A percentile compares a stretch with the other conserved stretches of the same genome.
Evolutionary conservation across 2,329 filamentous ascomycete species (phyloP).

Genomic region (Sarocladiaceae sp.): DNA sequence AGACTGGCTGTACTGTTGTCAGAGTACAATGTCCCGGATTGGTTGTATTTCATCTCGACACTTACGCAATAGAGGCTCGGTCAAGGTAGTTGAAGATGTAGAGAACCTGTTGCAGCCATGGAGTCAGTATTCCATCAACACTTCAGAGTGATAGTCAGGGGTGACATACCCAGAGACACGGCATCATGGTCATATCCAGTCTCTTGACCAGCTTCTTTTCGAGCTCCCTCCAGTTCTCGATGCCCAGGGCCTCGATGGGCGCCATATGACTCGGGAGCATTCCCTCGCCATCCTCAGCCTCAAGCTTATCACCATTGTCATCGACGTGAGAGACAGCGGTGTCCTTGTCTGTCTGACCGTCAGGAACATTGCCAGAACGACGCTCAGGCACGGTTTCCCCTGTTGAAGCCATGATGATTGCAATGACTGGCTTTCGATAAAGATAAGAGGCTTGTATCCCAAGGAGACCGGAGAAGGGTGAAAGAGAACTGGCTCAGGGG

Average conservation of each 20-base stretch:
- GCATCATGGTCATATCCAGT: slow-evolving; percentile 20
- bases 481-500: background rate
- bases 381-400: background rate
- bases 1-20: background rate
- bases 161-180: slow-evolving; percentile 15
- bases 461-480: background rate
- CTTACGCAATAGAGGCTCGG: slow-evolving; percentile 18
- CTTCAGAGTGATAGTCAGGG: too few relatives aligned
- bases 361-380: background rate
- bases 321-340: background rate
- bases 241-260: background rate
- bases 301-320: background rate
- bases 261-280: background rate
- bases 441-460: background rate
- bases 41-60: background rate
- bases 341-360: background rate
- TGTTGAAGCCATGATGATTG: background rate
- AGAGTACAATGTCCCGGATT: background rate
- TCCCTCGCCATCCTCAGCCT: background rate
- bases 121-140: too few relatives aligned
- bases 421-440: too few relatives aligned
- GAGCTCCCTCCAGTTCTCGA: background rate
- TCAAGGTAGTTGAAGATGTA: slow-evolving; percentile 21
- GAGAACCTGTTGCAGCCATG: slow-evolving; percentile 4
- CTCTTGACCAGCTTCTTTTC: slow-evolving; percentile 18